phyloP scores from a whole-genome alignment of 768 basidiomycete species.

The Boletus subparvulus region DNA sequence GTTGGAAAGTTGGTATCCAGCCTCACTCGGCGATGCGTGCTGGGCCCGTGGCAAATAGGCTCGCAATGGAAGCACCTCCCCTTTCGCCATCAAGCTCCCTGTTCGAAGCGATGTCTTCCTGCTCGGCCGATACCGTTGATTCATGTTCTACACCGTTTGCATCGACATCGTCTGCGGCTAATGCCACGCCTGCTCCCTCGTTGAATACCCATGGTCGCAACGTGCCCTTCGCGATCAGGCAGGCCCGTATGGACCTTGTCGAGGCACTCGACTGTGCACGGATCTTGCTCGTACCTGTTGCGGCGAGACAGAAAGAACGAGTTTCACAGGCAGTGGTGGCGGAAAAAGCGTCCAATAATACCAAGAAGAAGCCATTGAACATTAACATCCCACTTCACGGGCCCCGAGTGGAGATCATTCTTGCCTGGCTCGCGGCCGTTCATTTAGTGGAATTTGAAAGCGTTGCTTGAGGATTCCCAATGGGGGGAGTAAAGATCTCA shows the following conservation, averaged over 20 bases:
- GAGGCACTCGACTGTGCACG: constrained; percentile 67
- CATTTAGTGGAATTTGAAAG: constrained; percentile 72
- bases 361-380: constrained; percentile 57
- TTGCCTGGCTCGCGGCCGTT: constrained; percentile 84
- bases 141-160: constrained; percentile 12
- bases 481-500: constrained; percentile 8
- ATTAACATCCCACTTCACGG: constrained; percentile 86
- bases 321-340: constrained; percentile 50
- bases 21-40: constrained; percentile 48
- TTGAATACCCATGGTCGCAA: constrained; percentile 26
- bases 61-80: constrained; percentile 42
- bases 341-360: constrained; percentile 41
- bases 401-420: constrained; percentile 78
- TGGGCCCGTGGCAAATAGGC: constrained; percentile 36
- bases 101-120: constrained; percentile 23
- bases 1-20: constrained; percentile 68
- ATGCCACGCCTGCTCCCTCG: constrained; percentile 15
- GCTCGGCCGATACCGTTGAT: constrained; percentile 24
- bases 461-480: constrained; percentile 19
- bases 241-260: constrained; percentile 40
- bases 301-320: constrained; percentile 58
- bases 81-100: constrained; percentile 24
- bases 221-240: constrained; percentile 12
- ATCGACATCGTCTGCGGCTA: constrained; percentile 26
- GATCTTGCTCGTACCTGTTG: constrained; percentile 71